These are phyloP conservation scores for Cladorrhinum sp. DNA, from an alignment of 2,329 filamentous ascomycete genomes.

Conservation along the genomic window DNA sequence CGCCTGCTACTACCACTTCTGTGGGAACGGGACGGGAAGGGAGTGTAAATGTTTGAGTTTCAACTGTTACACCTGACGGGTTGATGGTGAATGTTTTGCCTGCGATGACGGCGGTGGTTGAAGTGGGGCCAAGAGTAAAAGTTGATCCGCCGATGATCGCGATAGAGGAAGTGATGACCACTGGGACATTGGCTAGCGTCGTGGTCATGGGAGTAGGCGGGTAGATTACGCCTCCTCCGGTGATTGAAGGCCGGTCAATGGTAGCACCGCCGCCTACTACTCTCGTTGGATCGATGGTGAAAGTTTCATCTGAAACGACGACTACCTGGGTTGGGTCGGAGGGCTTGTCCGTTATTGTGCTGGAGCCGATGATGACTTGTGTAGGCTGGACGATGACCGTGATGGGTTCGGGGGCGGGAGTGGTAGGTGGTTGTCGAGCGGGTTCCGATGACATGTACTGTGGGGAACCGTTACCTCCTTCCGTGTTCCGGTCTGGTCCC, in stretches of 20 bases:
- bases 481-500: background rate
- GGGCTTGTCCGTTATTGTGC: constrained; percentile 42
- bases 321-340: constrained; percentile 41
- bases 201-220: constrained; percentile 38
- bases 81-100: constrained; percentile 46
- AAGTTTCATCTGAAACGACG: constrained; percentile 40
- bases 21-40: constrained; percentile 34
- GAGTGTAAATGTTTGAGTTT: constrained; percentile 36
- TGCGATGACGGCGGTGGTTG: constrained; percentile 40
- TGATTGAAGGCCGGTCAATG: constrained; percentile 39
- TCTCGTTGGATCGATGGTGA: constrained; percentile 47
- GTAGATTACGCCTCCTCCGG: constrained; percentile 27
- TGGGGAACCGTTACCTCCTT: background rate
- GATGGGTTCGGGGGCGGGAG: constrained; percentile 28
- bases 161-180: constrained; percentile 42
- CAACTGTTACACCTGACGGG: constrained; percentile 39
- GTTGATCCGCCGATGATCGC: constrained; percentile 43
- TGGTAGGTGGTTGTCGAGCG: background rate
- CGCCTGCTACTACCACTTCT: constrained; percentile 47
- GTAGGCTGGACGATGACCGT: constrained; percentile 44
- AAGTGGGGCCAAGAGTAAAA: constrained; percentile 39
- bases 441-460: constrained; percentile 4
- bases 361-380: constrained; percentile 46
- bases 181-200: constrained; percentile 38
- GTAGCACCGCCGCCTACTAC: constrained; percentile 46